Base-by-base conservation (phyloP, 129 eudicot species). In the Artemisia argyi region DNA sequence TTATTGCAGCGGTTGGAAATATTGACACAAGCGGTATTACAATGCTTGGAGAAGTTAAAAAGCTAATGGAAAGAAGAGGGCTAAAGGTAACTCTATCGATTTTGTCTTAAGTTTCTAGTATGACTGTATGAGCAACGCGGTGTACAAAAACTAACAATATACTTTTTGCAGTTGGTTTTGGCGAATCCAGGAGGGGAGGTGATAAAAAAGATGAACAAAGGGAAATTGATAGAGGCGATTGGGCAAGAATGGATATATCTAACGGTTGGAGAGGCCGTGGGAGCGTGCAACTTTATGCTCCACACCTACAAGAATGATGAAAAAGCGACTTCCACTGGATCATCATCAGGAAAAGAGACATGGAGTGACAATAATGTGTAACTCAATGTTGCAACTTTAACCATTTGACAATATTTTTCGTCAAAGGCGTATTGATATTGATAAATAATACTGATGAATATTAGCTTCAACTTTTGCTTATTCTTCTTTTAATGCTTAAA, bases 171-270 rank as follows among this genome's bases (percentile, higher is more conserved):
- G 97, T 84, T 94, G 51, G 93, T 85, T 20, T 59, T 94, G 73
- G 97, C 96, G 0, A 94, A 90, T 75, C 98, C 96, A 0, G 87
- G 96, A 14, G 96, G 93, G 8, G 98, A 94, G 56, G 97, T 94
- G 76, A 84, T 94, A 79, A 94, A 94, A 86, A 94, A 94, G 86
- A 54, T 94, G 78, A 79, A 88, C 75, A 90, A 89, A 64, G 73
- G 91, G 10, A 87, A 86, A 18, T 79, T 90, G 15, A 61, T 94
- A 14, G 94, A 90, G 58, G 73, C 65, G 11, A 30, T 94, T 15
- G 97, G 97, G 54, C 81, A 85, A 59, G 98, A 94, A 73, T 86
- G 93, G 91, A 81, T 94, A 11, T 88, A 85, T 67, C 39, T 94
- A 73, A 94, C 97, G 0, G 96, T 94, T 2, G 98, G 84, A 53